Evolutionary conservation across 2,329 filamentous ascomycete species (phyloP).

Genomic region (Blastomyces percursus): DNA sequence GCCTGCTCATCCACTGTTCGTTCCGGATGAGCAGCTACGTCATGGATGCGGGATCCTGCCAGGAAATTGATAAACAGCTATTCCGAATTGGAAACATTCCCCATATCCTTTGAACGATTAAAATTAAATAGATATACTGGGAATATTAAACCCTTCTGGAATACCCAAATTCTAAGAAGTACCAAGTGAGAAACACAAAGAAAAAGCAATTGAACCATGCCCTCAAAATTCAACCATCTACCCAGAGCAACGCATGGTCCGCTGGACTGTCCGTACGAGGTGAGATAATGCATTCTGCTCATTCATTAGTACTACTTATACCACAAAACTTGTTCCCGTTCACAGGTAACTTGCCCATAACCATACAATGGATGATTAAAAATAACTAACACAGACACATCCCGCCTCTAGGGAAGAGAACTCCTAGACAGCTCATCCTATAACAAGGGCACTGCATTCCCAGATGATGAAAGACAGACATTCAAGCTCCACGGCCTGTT

Average conservation of each 20-base stretch:
- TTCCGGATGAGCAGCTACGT: too few species aligned
- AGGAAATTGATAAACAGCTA: too few species aligned
- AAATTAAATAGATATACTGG: too few species aligned
- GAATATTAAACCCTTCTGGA: too few species aligned
- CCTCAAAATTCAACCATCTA: slow-evolving; percentile 23
- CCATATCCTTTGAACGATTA: too few species aligned
- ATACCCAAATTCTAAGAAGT: too few species aligned
- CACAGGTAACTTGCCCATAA: too few species aligned
- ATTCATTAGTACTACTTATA: not conserved
- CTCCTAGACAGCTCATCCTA: slow-evolving; percentile 57
- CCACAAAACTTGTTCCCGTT: not conserved
- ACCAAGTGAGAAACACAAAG: too few species aligned
- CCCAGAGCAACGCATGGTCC: slow-evolving; percentile 23
- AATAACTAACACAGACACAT: not conserved
- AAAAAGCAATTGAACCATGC: not conserved
- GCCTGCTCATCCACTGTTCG: too few species aligned
- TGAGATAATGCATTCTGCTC: slow-evolving; percentile 7
- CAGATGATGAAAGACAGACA: slow-evolving; percentile 52
- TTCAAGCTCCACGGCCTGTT: slow-evolving; percentile 66
- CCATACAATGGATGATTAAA: too few species aligned
- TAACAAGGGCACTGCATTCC: slow-evolving; percentile 78
- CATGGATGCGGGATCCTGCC: too few species aligned
- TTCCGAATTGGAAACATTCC: too few species aligned
- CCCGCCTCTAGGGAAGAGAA: slow-evolving; percentile 34
- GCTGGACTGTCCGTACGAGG: slow-evolving; percentile 23